A percentile compares a stretch with the other conserved stretches of the same genome.
phyloP scores from a whole-genome alignment of 306 rosid genomes.

The Rosa lucieae region DNA sequence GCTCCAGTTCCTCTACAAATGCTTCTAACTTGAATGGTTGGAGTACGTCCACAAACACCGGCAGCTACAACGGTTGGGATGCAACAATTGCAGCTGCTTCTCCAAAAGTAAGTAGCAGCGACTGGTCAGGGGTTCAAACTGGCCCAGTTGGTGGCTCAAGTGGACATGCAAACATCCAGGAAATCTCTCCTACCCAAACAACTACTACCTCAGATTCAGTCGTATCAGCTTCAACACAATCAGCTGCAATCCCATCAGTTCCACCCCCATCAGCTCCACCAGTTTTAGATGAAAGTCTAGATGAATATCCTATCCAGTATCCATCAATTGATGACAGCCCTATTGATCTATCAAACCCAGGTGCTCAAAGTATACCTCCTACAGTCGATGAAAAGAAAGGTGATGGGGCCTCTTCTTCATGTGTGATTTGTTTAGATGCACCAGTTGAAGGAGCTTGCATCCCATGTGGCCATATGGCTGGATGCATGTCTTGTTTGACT shows the following conservation, averaged over 20 bases:
- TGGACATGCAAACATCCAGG: constrained; percentile 29
- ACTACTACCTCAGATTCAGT: constrained; percentile 25
- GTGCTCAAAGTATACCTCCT: constrained; percentile 29
- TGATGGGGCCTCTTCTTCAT: constrained; percentile 47
- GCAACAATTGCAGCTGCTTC: constrained; percentile 28
- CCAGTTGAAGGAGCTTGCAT: constrained; percentile 97
- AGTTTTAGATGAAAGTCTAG: constrained; percentile 33
- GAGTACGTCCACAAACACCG: constrained; percentile 14
- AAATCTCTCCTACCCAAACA: constrained; percentile 23
- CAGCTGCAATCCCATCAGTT: constrained; percentile 14
- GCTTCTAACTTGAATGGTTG: constrained; percentile 11
- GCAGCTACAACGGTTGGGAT: constrained; percentile 40
- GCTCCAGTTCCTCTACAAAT: constrained; percentile 15
- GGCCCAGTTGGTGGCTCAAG: constrained; percentile 30
- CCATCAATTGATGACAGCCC: constrained; percentile 77
- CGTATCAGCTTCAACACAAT: not conserved
- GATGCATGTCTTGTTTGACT: constrained; percentile 94
- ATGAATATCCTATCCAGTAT: constrained; percentile 61
- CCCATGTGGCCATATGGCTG: constrained; percentile 98
- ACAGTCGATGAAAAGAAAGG: constrained; percentile 40
- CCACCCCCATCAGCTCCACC: constrained; percentile 72
- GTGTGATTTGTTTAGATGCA: constrained; percentile 94
- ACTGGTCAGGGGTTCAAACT: constrained; percentile 34
- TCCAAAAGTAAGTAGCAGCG: constrained; percentile 25
- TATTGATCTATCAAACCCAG: constrained; percentile 46